A percentile compares a stretch with the other conserved stretches of the same genome.
Evolutionary conservation across 441 rosid species (phyloP).

Genomic region (Jatropha multifida): DNA sequence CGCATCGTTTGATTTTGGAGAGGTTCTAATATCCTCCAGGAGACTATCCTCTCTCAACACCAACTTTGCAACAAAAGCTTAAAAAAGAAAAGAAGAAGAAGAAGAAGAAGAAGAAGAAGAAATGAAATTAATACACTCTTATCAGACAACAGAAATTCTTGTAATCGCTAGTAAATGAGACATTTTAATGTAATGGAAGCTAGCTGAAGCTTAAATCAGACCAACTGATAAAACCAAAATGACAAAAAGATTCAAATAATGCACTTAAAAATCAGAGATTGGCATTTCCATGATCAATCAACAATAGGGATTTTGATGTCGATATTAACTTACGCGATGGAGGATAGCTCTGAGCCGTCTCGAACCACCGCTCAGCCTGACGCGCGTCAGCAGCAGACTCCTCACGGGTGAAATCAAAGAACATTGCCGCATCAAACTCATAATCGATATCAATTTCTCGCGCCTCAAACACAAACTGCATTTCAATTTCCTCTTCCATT

Average conservation of each 20-base stretch:
- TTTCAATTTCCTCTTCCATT: constrained; percentile 41
- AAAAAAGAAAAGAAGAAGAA: constrained; percentile 25
- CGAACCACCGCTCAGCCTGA: constrained; percentile 76
- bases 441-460: constrained; percentile 72
- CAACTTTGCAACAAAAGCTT: constrained; percentile 74
- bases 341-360: constrained; percentile 59
- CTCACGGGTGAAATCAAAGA: constrained; percentile 71
- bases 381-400: constrained; percentile 67
- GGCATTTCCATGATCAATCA: background rate
- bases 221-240: background rate
- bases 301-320: constrained; percentile 20
- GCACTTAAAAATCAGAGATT: background rate
- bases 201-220: background rate
- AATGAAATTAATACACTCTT: background rate
- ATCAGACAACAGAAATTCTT: background rate
- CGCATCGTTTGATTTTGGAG: constrained; percentile 38
- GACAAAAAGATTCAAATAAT: background rate
- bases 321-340: constrained; percentile 72
- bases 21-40: constrained; percentile 42
- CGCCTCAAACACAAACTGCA: constrained; percentile 55
- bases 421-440: constrained; percentile 82
- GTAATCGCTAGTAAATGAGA: constrained; percentile 1
- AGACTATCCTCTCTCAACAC: constrained; percentile 51
- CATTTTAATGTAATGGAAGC: background rate
- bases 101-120: constrained; percentile 26